These are phyloP conservation scores for Tuber microsphaerosporum DNA, from an alignment of 495 filamentous ascomycete species.

Conservation along the genomic window DNA sequence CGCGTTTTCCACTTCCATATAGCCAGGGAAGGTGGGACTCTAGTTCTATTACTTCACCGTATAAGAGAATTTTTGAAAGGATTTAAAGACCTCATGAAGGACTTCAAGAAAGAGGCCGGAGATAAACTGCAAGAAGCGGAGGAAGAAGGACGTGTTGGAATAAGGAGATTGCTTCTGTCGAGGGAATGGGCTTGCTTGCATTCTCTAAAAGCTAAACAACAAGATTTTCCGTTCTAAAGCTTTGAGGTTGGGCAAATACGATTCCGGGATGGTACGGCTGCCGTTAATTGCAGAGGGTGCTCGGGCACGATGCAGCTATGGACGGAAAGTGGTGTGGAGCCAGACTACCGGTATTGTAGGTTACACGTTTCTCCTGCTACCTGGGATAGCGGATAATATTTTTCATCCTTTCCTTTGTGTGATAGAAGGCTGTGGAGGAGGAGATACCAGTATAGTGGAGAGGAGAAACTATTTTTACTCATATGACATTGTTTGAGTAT, in stretches of 20 bases:
- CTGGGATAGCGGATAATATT: not conserved
- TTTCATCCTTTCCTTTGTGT: not conserved
- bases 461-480: not conserved
- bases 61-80: not conserved
- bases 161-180: not conserved
- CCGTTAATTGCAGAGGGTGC: not conserved
- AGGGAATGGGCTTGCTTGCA: not conserved
- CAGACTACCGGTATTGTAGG: not conserved
- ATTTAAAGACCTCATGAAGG: not conserved
- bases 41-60: not conserved
- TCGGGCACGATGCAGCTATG: not conserved
- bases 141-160: not conserved
- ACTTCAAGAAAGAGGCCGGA: not conserved
- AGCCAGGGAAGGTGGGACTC: not conserved
- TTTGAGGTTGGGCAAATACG: not conserved
- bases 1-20: not conserved
- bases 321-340: not conserved
- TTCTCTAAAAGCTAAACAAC: not conserved
- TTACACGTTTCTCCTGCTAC: not conserved
- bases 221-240: not conserved
- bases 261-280: not conserved
- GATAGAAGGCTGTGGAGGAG: not conserved
- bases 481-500: not conserved
- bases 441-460: not conserved
- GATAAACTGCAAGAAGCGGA: not conserved